Base-by-base conservation (phyloP, 1,284 basidiomycete genomes). In the Puccinia triticina region DNA sequence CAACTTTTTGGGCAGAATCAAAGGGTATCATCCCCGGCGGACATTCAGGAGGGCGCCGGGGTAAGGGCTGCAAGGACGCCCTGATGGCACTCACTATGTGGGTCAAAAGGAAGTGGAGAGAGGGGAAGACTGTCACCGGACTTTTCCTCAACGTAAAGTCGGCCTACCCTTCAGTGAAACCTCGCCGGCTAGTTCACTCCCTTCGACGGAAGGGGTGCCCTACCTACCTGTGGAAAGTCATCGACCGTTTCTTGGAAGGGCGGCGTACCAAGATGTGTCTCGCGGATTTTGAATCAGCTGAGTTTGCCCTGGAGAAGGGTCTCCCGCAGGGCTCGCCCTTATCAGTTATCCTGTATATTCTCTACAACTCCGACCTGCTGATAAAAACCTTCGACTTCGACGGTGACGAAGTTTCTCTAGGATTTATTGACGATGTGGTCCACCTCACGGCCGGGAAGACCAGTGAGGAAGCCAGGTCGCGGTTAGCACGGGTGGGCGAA, bases 311-410 rank as follows among this genome's bases (percentile, higher is more conserved):
- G 5, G 43, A 40, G 3, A 29, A 80, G n/a, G 69, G 79, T 0
- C 50, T 72, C n/a, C 79, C 76, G 21, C 40, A 34, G n/a, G n/a
- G n/a, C n/a, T n/a, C n/a, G n/a, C n/a, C n/a, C n/a, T n/a, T n/a
- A n/a, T n/a, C n/a, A n/a, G 69, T 74, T 1, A 73, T 64, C 0
- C 57, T 81, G 0, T 81, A 81, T 37, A 73, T 81, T 21, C 16
- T 82, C 3, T 80, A 80, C 53, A 80, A 80, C n/a, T 26, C 78
- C 0, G 66, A 69, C 21, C 43, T 80, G 72, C 57, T 82, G n/a
- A 46, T 40, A 11, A 29, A 16, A 43, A 18, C 11, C 16, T 66
- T 50, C 43, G 34, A 26, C 10, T 66, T 77, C 26, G 57, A 26
- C 2, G 7, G n/a, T 0, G n/a, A 73, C 40, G 0, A n/a, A 7